Evolutionary conservation across 164 flowering plant genomes (phyloP), one percentile per base, ranked within the genome.

Genomic region (Piper betle): DNA sequence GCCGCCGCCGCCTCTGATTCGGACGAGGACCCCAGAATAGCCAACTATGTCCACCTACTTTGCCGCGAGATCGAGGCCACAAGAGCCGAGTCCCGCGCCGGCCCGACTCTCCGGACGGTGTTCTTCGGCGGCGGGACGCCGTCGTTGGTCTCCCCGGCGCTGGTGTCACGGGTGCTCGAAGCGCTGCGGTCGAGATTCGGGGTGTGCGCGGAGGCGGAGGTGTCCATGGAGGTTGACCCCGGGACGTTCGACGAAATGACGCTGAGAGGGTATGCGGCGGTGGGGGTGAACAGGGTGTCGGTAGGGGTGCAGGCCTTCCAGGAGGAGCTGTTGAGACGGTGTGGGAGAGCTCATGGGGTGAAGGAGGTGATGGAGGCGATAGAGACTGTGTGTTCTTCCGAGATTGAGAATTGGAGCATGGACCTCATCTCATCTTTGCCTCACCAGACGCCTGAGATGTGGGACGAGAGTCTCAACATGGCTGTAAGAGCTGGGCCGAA

Each of bases 41-140:
- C 62, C 1, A 77, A 80, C 71, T 93, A 93, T 64, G 58, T 88
- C 11, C 67, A 79, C 6, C 73, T 83, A 55, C 71, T 93, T 13
- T 72, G 80, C 43, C 71, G 91, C 54, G 99, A 93, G 66, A 93
- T 93, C 15, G 65, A 71, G 39, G 86, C 91, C 0, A 78, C 86
- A 0, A 66, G 61, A 37, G 3, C 64, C 17, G 65, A 56, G 17
- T 64, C 56, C 46, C 41, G 61, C 58, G 20, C 66, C 66, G 61
- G 57, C 78, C 83, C 82, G 18, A 81, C 88, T 70, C 89, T 93
- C 7, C 68, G 85, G 65, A 93, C 97, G 0, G 84, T 93, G 52
- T 93, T 83, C 65, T 85, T 93, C 18, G 97, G 99, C 0, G 99
- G 99, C 3, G 97, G 99, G 5, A 93, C 99, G 20, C 97, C 97